Conservation (phyloP, 108 stramenopile genomes). For the Cyclotella kingstonii region DNA sequence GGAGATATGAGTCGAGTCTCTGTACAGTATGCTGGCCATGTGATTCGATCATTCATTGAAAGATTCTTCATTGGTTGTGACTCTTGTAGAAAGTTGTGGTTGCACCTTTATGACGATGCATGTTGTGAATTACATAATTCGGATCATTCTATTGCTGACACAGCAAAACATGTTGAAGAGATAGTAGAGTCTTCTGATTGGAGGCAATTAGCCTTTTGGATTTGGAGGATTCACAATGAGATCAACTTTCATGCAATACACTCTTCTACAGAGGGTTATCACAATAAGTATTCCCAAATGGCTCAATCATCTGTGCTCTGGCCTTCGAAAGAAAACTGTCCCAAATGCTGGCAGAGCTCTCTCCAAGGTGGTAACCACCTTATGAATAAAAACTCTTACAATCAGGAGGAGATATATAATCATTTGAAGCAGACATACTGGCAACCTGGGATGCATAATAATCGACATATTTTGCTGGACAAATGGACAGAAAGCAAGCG, state of each 20-base stretch:
- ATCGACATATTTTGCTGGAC: constrained; percentile 33
- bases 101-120: constrained; percentile 24
- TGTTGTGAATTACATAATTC: constrained; percentile 12
- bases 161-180: neutral
- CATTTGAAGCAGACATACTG: constrained; percentile 38
- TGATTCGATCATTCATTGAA: constrained; percentile 42
- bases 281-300: constrained; percentile 8
- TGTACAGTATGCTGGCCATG: constrained; percentile 26
- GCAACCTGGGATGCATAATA: constrained; percentile 36
- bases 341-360: constrained; percentile 37
- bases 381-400: constrained; percentile 27
- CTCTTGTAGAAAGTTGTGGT: constrained; percentile 24
- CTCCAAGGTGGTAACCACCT: neutral
- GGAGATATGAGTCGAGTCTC: constrained; percentile 39
- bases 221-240: constrained; percentile 54
- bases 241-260: constrained; percentile 15
- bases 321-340: constrained; percentile 35
- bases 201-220: constrained; percentile 39
- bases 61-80: constrained; percentile 28
- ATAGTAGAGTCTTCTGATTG: constrained; percentile 21
- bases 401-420: constrained; percentile 30
- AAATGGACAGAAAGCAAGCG: constrained; percentile 31
- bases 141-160: constrained; percentile 8
- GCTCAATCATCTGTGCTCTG: constrained; percentile 19
- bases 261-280: constrained; percentile 9